Conservation (phyloP, 306 rosid genomes). For the Cicer judaicum region DNA sequence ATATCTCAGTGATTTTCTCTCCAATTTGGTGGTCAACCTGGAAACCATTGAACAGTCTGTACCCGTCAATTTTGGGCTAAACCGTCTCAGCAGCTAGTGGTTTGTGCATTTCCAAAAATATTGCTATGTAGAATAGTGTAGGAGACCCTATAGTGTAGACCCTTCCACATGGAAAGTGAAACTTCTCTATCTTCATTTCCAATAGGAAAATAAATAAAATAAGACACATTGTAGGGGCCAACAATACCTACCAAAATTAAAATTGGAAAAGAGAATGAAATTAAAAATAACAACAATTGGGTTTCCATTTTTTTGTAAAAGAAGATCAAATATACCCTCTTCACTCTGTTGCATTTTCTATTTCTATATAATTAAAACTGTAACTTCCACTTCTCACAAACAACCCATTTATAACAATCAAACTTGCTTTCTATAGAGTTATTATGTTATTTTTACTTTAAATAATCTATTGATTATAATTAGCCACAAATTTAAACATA, state of each 20-base stretch:
- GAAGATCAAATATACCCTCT: conserved; percentile 18
- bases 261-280: conserved; percentile 29
- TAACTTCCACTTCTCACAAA: conserved; percentile 11
- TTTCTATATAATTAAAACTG: conserved; percentile 28
- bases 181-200: background rate
- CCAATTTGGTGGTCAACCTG: conserved; percentile 18
- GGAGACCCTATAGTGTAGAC: background rate
- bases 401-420: conserved; percentile 13
- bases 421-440: background rate
- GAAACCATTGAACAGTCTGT: background rate
- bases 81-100: conserved; percentile 21
- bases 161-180: conserved; percentile 24
- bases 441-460: too few species aligned
- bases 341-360: conserved; percentile 16
- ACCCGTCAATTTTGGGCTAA: conserved; percentile 26
- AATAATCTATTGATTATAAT: too few species aligned
- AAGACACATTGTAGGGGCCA: conserved; percentile 2
- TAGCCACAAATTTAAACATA: too few species aligned
- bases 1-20: conserved; percentile 3
- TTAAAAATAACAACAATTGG: conserved; percentile 13
- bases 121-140: too few species aligned
- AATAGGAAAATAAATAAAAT: too few species aligned
- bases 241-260: conserved; percentile 28
- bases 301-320: conserved; percentile 34
- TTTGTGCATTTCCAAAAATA: conserved; percentile 25